Evolutionary conservation across 345 rosid genomes (phyloP), one percentile per base, ranked within the genome.

Genomic region (Gossypium raimondii): DNA sequence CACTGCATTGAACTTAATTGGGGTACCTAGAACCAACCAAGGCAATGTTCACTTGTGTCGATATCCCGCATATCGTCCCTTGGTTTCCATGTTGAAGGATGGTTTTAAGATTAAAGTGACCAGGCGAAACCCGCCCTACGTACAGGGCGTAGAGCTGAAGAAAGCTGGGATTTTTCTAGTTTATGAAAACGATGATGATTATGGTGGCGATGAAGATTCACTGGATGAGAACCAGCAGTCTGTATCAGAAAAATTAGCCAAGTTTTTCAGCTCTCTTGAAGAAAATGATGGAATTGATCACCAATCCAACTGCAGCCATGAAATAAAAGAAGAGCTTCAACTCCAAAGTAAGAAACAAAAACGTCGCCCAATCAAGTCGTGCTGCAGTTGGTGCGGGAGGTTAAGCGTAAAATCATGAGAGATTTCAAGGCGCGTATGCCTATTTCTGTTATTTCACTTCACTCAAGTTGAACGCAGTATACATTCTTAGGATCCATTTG

Each of bases 31-130:
- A 38, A 78, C 83, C 20, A 73, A 80, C 57, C 62, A 74, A 27
- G 86, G 86, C 76, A 89, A 90, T 38, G 81, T 92, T 41, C 80
- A 85, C 86, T 61, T 90, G 53, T 80, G 86, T 74, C 80, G 92
- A 8, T 90, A 76, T 79, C 68, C 88, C 2, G 77, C 51, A 13
- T 11, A 6, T 12, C 70, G 52, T 48, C 85, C 85, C 1, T 66
- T 87, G 58, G 87, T 89, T 75, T 51, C 14, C 5, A 53, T 55
- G 56, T 24, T 86, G 83, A 61, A 70, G 59, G 78, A 81, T 57
- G 92, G 88, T 16, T 79, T 53, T 65, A 75, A 38, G 74, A 77
- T 88, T 60, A 78, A 76, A 74, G 78, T 88, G 38, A 51, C 12
- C 4, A 70, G 24, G 52, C 67, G 11, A 74, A 55, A 80, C 34